Evolutionary conservation across 2,329 filamentous ascomycete species (phyloP).

Genomic region (Pyrenophora tritici-repentis): DNA sequence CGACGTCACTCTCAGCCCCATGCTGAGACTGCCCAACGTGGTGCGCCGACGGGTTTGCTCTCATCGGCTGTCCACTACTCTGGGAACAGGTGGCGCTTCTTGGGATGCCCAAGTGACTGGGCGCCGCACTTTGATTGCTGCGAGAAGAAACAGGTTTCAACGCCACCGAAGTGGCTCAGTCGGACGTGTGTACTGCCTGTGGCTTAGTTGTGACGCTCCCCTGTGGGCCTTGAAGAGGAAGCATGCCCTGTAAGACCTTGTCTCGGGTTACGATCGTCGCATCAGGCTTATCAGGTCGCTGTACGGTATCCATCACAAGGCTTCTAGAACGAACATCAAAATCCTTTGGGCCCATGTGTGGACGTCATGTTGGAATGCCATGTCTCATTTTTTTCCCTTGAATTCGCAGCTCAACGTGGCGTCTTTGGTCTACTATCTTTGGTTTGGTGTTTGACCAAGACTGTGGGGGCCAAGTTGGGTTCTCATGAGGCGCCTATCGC

Average conservation of each 20-base stretch:
- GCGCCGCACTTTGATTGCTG: background rate
- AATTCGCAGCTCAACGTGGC: too few relatives aligned
- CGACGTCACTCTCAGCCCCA: slow-evolving; percentile 13
- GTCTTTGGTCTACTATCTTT: too few relatives aligned
- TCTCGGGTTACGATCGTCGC: slow-evolving; percentile 7
- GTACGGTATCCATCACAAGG: background rate
- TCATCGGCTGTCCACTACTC: slow-evolving; percentile 12
- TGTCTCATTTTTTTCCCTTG: background rate
- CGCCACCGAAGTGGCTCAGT: slow-evolving; percentile 29
- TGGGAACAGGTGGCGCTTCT: too few relatives aligned
- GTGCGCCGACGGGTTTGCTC: slow-evolving; percentile 7
- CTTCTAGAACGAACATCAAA: slow-evolving; percentile 16
- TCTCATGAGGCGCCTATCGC: too few relatives aligned
- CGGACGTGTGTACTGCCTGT: slow-evolving; percentile 15
- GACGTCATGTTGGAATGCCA: background rate
- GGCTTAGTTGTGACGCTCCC: slow-evolving; percentile 17
- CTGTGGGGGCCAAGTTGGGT: too few relatives aligned
- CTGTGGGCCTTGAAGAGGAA: slow-evolving; percentile 7
- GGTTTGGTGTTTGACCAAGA: too few relatives aligned
- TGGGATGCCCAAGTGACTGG: too few relatives aligned
- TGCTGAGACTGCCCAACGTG: slow-evolving; percentile 11
- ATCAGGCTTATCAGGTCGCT: slow-evolving; percentile 9
- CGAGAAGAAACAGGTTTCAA: slow-evolving; percentile 19
- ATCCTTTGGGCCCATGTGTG: slow-evolving; percentile 2
- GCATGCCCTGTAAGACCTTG: background rate